A percentile compares a stretch with the other conserved stretches of the same genome.
phyloP scores from a whole-genome alignment of 75 land plant genomes.

The Selaginella moellendorffii region DNA sequence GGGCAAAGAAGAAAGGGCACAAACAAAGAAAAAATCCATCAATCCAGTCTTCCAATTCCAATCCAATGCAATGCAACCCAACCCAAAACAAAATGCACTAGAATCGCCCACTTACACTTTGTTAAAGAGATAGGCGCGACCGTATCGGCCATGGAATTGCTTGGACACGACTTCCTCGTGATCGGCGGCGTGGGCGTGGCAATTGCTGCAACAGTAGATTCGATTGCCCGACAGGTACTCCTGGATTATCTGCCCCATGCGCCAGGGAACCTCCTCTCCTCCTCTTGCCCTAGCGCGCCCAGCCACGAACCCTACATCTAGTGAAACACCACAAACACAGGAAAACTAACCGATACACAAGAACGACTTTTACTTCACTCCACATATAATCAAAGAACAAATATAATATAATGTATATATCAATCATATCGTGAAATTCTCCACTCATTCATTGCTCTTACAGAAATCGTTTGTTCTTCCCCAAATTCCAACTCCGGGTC shows the following conservation, averaged over 20 bases:
- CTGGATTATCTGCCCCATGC: conserved; percentile 41
- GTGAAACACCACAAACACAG: too few relatives aligned
- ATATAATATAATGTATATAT: too few relatives aligned
- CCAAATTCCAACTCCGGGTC: too few relatives aligned
- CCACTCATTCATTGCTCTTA: too few relatives aligned
- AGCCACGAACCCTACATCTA: too few relatives aligned
- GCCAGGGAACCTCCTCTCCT: not conserved
- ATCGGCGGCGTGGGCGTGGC: conserved; percentile 43
- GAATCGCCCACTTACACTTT: conserved; percentile 41
- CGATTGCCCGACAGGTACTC: conserved; percentile 33
- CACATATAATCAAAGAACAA: too few relatives aligned
- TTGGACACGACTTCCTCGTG: conserved; percentile 38
- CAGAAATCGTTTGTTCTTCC: too few relatives aligned
- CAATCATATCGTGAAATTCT: too few relatives aligned
- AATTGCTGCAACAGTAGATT: conserved; percentile 41
- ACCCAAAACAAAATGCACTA: too few relatives aligned
- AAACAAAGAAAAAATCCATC: not conserved
- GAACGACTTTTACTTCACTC: too few relatives aligned
- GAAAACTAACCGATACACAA: too few relatives aligned
- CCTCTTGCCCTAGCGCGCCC: not conserved
- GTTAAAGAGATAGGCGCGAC: conserved; percentile 47
- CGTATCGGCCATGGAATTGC: conserved; percentile 42
- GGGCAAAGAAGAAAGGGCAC: not conserved
- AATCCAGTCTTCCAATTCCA: too few relatives aligned
- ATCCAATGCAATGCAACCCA: not conserved